These are phyloP conservation scores for Neurospora hispaniola DNA, from an alignment of 495 filamentous ascomycete species.

Conservation along the genomic window DNA sequence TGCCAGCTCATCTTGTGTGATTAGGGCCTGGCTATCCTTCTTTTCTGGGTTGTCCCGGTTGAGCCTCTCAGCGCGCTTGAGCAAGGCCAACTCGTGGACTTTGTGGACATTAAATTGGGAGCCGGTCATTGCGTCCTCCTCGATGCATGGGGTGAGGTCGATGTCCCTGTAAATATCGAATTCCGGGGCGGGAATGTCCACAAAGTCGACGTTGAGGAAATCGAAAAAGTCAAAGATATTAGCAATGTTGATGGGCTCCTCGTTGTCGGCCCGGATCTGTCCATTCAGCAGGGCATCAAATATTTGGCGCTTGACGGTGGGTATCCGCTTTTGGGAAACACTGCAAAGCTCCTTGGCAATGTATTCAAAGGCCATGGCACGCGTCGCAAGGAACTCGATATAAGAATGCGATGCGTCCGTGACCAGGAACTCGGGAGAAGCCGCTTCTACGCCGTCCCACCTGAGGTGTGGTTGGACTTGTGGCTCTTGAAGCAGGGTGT, in stretches of 20 bases:
- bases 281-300: conserved; percentile 73
- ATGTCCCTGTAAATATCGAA: conserved; percentile 48
- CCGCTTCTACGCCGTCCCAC: conserved; percentile 54
- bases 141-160: conserved; percentile 49
- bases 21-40: conserved; percentile 35
- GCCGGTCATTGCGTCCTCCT: conserved; percentile 36
- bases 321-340: conserved; percentile 56
- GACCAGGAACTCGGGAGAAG: conserved; percentile 50
- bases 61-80: conserved; percentile 41
- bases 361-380: conserved; percentile 71
- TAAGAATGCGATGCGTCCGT: conserved; percentile 52
- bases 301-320: conserved; percentile 65
- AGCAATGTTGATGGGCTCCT: conserved; percentile 50
- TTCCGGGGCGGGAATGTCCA: conserved; percentile 34
- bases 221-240: conserved; percentile 90
- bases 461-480: conserved; percentile 49
- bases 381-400: conserved; percentile 61
- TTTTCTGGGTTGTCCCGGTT: not conserved
- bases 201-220: conserved; percentile 64
- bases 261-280: conserved; percentile 50
- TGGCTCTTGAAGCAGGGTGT: conserved; percentile 52
- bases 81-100: conserved; percentile 51
- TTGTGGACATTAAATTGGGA: conserved; percentile 48
- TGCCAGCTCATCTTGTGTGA: conserved; percentile 46
- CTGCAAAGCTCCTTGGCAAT: conserved; percentile 71